Conservation (phyloP, 2,329 filamentous ascomycete species). For the Curvularia sp. region DNA sequence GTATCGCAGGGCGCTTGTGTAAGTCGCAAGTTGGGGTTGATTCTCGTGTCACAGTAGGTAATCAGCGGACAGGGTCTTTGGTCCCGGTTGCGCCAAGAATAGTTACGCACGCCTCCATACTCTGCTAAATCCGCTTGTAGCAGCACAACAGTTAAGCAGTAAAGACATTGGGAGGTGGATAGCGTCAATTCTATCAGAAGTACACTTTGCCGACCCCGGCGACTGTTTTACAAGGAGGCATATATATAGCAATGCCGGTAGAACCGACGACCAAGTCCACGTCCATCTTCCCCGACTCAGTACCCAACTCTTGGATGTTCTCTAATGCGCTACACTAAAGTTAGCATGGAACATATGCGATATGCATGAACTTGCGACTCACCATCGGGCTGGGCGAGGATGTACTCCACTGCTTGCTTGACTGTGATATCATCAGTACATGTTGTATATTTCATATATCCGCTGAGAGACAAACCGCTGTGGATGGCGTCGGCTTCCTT, state of each 20-base stretch:
- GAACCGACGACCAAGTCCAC: constrained; percentile 42
- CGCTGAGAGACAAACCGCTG: constrained; percentile 71
- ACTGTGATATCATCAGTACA: constrained; percentile 64
- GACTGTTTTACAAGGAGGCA: constrained; percentile 50
- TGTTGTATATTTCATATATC: neutral
- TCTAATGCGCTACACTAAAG: constrained; percentile 44
- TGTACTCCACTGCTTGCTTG: constrained; percentile 94
- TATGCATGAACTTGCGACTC: constrained; percentile 54
- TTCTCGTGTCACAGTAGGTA: constrained; percentile 34
- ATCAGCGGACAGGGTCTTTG: constrained; percentile 26
- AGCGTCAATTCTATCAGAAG: constrained; percentile 47
- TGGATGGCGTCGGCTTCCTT: constrained; percentile 95
- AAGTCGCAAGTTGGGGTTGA: constrained; percentile 30
- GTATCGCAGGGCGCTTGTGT: constrained; percentile 27
- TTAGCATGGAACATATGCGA: constrained; percentile 28
- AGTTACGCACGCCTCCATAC: constrained; percentile 24
- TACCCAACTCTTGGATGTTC: constrained; percentile 24
- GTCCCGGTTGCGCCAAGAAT: constrained; percentile 27
- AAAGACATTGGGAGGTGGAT: constrained; percentile 33
- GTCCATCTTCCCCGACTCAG: constrained; percentile 34
- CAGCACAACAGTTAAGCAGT: constrained; percentile 17
- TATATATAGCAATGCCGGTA: constrained; percentile 49
- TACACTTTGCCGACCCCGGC: constrained; percentile 47
- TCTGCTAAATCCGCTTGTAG: constrained; percentile 8
- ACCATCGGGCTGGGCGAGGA: constrained; percentile 90